Evolutionary conservation across 192 early-diverging fungal genomes (phyloP).

Genomic region (Backusella morwellensis): DNA sequence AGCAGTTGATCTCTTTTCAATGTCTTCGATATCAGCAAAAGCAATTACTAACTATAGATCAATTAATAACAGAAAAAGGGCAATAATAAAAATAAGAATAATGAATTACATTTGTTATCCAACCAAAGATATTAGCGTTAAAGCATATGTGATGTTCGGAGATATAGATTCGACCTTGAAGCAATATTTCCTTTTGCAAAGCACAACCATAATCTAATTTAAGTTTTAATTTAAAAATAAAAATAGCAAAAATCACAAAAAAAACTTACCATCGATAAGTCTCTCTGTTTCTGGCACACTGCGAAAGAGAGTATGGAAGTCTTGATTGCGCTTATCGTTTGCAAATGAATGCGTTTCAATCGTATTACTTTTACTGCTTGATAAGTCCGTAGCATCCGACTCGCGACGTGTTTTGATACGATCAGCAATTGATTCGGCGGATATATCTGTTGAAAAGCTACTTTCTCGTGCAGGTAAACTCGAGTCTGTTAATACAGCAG

Average conservation of each 20-base stretch:
- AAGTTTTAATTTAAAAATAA: neutral
- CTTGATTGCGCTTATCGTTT: conserved; percentile 48
- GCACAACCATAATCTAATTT: conserved; percentile 79
- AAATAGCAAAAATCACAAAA: neutral
- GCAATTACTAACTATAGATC: conserved; percentile 57
- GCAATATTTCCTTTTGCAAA: conserved; percentile 84
- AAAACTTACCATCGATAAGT: conserved; percentile 52
- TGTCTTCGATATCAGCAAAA: conserved; percentile 72
- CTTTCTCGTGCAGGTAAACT: neutral
- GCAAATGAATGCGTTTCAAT: conserved; percentile 18
- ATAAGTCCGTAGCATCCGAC: neutral
- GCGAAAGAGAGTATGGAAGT: conserved; percentile 53
- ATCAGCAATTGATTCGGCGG: neutral
- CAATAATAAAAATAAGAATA: neutral
- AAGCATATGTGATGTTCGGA: conserved; percentile 81
- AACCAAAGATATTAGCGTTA: conserved; percentile 88
- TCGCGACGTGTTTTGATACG: neutral
- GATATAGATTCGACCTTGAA: conserved; percentile 82
- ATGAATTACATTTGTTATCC: conserved; percentile 67
- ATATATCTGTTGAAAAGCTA: neutral
- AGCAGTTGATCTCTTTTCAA: conserved; percentile 85
- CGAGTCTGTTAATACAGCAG: neutral
- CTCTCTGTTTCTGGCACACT: conserved; percentile 53
- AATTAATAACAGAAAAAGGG: neutral
- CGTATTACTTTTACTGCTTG: neutral